These are phyloP conservation scores for Phytophthora tubulina DNA, from an alignment of 352 stramenopile species.

Conservation along the genomic window DNA sequence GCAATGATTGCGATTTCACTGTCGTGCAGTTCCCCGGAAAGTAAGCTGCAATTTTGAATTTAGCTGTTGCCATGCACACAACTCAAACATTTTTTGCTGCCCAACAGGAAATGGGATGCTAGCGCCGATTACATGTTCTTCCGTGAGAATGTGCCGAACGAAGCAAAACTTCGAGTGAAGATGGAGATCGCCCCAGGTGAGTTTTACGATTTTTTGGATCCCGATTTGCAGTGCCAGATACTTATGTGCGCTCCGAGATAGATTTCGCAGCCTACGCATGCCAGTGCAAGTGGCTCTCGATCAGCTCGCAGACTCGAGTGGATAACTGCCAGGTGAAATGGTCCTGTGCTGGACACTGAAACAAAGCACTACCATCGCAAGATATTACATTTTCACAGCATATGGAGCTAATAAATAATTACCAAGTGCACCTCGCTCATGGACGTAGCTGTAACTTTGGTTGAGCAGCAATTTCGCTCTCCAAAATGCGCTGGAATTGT, in stretches of 20 bases:
- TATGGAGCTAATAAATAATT: constrained; percentile 38
- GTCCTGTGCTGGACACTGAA: constrained; percentile 73
- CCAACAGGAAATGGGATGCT: constrained; percentile 65
- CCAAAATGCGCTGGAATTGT: constrained; percentile 52
- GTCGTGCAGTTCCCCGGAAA: constrained; percentile 80
- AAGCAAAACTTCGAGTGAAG: constrained; percentile 69
- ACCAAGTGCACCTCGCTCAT: constrained; percentile 31
- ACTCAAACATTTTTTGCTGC: neutral
- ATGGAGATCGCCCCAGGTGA: constrained; percentile 67
- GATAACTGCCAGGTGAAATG: constrained; percentile 74
- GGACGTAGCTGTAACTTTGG: constrained; percentile 60
- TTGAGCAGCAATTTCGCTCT: constrained; percentile 62
- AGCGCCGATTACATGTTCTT: constrained; percentile 90
- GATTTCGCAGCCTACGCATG: constrained; percentile 77
- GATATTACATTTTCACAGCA: constrained; percentile 18
- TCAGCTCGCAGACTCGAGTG: constrained; percentile 57
- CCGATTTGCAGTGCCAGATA: neutral
- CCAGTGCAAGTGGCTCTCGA: constrained; percentile 85
- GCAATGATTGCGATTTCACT: constrained; percentile 87
- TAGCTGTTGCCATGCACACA: neutral
- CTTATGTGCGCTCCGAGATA: constrained; percentile 22
- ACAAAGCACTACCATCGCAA: neutral
- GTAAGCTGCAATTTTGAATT: constrained; percentile 42
- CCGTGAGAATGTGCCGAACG: constrained; percentile 80
- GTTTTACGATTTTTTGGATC: neutral